phyloP scores from a whole-genome alignment of 495 filamentous ascomycete genomes.

The Apiosordaria backusii region DNA sequence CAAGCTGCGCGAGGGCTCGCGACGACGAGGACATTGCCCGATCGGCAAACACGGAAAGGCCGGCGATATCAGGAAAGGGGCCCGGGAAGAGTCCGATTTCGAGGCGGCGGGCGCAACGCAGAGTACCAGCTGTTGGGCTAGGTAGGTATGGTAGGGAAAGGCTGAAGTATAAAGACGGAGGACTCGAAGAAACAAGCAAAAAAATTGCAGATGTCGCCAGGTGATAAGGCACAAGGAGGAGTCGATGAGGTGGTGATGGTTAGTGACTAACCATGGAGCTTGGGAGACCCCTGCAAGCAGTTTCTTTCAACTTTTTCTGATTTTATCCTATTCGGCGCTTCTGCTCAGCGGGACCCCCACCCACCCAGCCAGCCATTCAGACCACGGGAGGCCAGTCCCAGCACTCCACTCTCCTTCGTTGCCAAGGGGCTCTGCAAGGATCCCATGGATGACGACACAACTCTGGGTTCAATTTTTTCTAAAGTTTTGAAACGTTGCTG shows the following conservation, averaged over 20 bases:
- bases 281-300: conserved; percentile 12
- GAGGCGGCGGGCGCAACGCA: not conserved
- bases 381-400: not conserved
- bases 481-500: conserved; percentile 7
- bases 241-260: conserved; percentile 16
- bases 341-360: conserved; percentile 3
- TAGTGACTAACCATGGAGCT: conserved; percentile 21
- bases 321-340: conserved; percentile 19
- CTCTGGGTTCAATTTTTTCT: conserved; percentile 6
- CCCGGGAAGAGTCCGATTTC: not conserved
- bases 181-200: not conserved
- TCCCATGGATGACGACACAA: conserved; percentile 16
- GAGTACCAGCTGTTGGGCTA: not conserved
- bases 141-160: not conserved
- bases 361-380: conserved; percentile 8
- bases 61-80: conserved; percentile 1
- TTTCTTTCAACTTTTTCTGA: conserved; percentile 15
- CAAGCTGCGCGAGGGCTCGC: conserved; percentile 34
- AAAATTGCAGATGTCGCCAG: conserved; percentile 10
- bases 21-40: conserved; percentile 35
- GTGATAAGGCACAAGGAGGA: conserved; percentile 9
- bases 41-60: conserved; percentile 25
- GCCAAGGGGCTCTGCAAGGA: not conserved
- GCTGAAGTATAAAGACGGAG: not conserved
- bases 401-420: conserved; percentile 16